Base-by-base conservation (phyloP, 371 early-diverging fungal species). In the Thermomucor indicae-seudaticae region DNA sequence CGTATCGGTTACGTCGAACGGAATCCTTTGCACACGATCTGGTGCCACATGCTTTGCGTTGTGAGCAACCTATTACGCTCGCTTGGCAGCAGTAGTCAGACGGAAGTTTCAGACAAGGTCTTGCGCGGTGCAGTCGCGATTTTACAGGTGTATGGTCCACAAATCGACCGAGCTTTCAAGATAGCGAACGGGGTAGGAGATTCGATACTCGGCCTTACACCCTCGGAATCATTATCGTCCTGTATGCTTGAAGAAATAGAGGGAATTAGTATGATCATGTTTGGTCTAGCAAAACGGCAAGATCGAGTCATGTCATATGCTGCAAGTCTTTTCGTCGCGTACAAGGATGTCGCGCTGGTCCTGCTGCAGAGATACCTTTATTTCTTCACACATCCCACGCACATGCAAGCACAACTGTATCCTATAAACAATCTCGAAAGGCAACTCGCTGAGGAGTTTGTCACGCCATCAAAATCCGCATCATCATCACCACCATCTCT, bases 361-460 rank as follows among this genome's bases (percentile, higher is more conserved):
- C 34, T 71, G 23, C 47, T 75, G 10, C 67, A 67, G 23, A 67
- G 70, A 6, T 71, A 67, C 35, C 62, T 56, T n/a, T 71, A 71
- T 40, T 67, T 58, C 51, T 67, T 65, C 27, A 69, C 65, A 0
- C 71, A 71, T 49, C 75, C 75, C 10, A 47, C 62, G 6, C 70
- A 71, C 35, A 57, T 75, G 54, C 72, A 69, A 49, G 67, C 69
- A 4, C 72, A 65, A 45, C 53, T 75, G 7, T 69, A 63, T 34
- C 75, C 72, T 0, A 53, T 67, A 2, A 60, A 67, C 44, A 52
- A 64, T 19, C 41, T 38, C 14, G 75, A 75, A 44, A 52, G 57
- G 11, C 49, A 49, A 28, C 51, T 64, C n/a, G 59, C 57, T 23
- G 60, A 66, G 16, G 41, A 56, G 2, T 47, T 57, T 37, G 34